Base-by-base conservation (phyloP, 495 filamentous ascomycete genomes). In the Podospora bellae-mahoneyi region DNA sequence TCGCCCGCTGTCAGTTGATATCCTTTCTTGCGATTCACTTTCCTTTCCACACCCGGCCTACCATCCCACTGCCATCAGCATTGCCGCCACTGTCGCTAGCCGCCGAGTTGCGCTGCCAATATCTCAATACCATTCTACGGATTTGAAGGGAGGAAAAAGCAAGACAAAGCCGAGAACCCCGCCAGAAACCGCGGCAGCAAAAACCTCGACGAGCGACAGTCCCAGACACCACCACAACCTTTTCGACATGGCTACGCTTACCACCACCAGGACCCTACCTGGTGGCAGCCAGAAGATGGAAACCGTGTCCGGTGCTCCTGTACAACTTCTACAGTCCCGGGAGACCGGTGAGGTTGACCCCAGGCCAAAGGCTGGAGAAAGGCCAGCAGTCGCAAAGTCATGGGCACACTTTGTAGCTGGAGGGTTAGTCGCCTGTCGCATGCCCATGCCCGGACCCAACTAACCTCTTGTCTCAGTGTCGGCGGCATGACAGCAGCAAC, bases 361-460 rank as follows among this genome's bases (percentile, higher is more conserved):
- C 0, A 75, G 83, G 53, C 73, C 7, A 48, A 48, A 32, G 30
- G 1, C 30, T 32, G 67, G 15, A 72, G 73, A 53, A 74, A 80
- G 69, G 68, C 78, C 81, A 34, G 82, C 88, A 18, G 83, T 90
- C 64, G 84, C 84, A 53, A 94, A 93, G 77, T 91, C 92, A 80
- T 94, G 92, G 89, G 90, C 91, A 67, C 93, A 95, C 83, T 88
- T 96, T 66, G 85, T 96, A 62, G 93, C 93, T 34, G 93, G 93
- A 80, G 93, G 89, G 92, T 95, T 86, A 74, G 81, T 81, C 64
- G 63, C 54, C 58, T 34, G 20, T 64, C 44, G 23, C 23, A 23
- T 23, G 1, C 23, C 1, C 23, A 23, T 23, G 23, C 23, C 23
- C 23, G 2, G 66, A 65, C 27, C 74, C 32, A 28, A 60, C 66